A percentile compares a stretch with the other conserved stretches of the same genome.
phyloP scores from a whole-genome alignment of 2,329 filamentous ascomycete species.

The Dothidotthia symphoricarpi region DNA sequence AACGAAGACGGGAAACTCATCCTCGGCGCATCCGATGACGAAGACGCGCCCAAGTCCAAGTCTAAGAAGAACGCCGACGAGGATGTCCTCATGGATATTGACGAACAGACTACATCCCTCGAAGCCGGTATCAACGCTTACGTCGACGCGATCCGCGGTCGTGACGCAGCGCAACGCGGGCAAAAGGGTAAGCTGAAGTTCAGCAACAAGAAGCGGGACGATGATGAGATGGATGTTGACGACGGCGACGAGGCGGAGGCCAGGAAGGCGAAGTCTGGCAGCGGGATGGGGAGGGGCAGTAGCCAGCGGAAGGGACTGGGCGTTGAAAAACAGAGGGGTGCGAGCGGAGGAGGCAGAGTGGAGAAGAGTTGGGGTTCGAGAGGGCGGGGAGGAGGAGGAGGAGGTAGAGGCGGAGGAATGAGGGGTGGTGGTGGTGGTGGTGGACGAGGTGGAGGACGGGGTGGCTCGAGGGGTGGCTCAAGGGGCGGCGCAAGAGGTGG shows the following conservation, averaged over 20 bases:
- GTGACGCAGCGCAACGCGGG: constrained; percentile 57
- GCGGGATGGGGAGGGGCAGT: constrained; percentile 29
- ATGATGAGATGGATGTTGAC: constrained; percentile 49
- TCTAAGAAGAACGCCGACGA: constrained; percentile 36
- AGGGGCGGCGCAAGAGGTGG: background rate
- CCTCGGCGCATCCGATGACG: constrained; percentile 55
- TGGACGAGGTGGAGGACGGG: constrained; percentile 1
- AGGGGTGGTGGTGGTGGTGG: constrained; percentile 7
- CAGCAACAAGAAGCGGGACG: constrained; percentile 51
- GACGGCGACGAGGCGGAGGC: constrained; percentile 31
- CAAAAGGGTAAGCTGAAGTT: constrained; percentile 62
- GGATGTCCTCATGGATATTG: constrained; percentile 60
- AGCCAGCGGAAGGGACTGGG: constrained; percentile 40
- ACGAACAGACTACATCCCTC: constrained; percentile 46
- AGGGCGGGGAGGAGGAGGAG: background rate
- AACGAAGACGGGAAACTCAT: constrained; percentile 80
- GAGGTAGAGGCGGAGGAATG: constrained; percentile 15
- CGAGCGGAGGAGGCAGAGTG: constrained; percentile 10
- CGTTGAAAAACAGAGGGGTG: constrained; percentile 36
- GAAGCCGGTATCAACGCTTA: constrained; percentile 60
- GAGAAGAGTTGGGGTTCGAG: background rate
- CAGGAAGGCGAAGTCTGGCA: constrained; percentile 39
- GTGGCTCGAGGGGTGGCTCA: background rate
- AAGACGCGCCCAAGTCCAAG: constrained; percentile 30
- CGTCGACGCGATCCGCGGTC: constrained; percentile 59